Evolutionary conservation across 345 rosid genomes (phyloP), one percentile per base, ranked within the genome.

Genomic region (Citrus maxima): DNA sequence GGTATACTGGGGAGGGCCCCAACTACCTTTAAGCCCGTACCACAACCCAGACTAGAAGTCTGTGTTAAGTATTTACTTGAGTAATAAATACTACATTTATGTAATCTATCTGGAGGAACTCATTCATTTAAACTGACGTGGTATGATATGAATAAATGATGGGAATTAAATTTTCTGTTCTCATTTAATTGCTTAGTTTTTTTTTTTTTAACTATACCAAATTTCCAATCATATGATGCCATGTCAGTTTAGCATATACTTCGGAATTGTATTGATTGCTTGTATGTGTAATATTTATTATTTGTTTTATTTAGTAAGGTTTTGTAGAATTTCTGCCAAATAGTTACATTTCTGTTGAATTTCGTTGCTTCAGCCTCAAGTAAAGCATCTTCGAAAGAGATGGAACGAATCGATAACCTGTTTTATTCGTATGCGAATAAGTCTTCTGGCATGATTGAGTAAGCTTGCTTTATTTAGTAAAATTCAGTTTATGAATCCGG

Each of bases 371-470:
- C 87, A 93, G 99, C 93, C 74, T 87, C 97, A 75, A 89, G 97
- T 73, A 96, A 89, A 89, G 93, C 97, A 63, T 88, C 92, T 85
- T 90, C 92, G 28, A 94, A 92, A 81, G 99, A 94, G 88, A 90
- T 94, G 93, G 98, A 94, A 76, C 89, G 98, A 83, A 93, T 93
- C 22, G 98, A 96, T 82, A 88, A 83, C 76, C 80, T 96, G 25
- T 94, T 91, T 78, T 70, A 86, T 83, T 78, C 91, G 0, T 96
- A 91, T 79, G 94, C 94, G 60, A 89, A 90, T 77, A 88, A 61
- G 79, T 88, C 97, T 80, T 93, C 97, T 75, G 89, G 84, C 78
- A 70, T 93, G 83, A 93, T 96, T 75, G 99, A 94, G 99, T 94
- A 89, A 93, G 97, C 89, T 67, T 79, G 63, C 28, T 51, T 58